These are phyloP conservation scores for Podospora bellae-mahoneyi DNA, from an alignment of 495 filamentous ascomycete genomes.

Conservation along the genomic window DNA sequence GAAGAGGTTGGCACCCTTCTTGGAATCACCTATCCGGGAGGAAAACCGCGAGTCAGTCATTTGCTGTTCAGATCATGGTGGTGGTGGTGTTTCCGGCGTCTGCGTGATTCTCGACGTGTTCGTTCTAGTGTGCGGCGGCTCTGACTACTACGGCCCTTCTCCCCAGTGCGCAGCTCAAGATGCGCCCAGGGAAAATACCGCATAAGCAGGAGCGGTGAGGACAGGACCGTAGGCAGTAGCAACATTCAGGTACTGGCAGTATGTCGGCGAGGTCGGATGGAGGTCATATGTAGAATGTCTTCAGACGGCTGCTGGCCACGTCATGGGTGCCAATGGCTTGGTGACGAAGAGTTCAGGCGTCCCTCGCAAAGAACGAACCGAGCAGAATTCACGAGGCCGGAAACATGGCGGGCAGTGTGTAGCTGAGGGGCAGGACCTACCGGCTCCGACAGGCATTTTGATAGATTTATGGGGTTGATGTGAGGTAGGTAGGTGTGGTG, in stretches of 20 bases:
- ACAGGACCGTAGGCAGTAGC: not conserved
- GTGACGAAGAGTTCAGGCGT: not conserved
- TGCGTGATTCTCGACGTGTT: not conserved
- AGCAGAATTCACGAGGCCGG: constrained; percentile 7
- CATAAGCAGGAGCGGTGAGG: constrained; percentile 18
- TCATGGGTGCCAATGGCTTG: constrained; percentile 21
- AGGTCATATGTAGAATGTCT: not conserved
- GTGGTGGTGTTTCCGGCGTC: not conserved
- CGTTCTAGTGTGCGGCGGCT: constrained; percentile 8
- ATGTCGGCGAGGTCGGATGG: not conserved
- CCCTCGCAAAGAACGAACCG: not conserved
- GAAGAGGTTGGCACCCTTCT: constrained; percentile 99
- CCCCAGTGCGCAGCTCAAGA: constrained; percentile 6
- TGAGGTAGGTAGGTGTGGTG: constrained; percentile 1
- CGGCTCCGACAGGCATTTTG: constrained; percentile 45
- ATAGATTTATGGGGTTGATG: constrained; percentile 23
- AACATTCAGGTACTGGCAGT: not conserved
- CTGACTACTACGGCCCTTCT: not conserved
- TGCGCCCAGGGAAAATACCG: constrained; percentile 39
- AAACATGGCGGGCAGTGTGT: not conserved
- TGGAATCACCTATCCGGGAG: constrained; percentile 67
- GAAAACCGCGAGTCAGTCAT: not conserved
- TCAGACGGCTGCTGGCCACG: not conserved
- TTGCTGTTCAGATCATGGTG: not conserved
- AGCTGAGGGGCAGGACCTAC: constrained; percentile 34